Evolutionary conservation across 2,329 filamentous ascomycete species (phyloP).

Genomic region (Huntiella savannae): DNA sequence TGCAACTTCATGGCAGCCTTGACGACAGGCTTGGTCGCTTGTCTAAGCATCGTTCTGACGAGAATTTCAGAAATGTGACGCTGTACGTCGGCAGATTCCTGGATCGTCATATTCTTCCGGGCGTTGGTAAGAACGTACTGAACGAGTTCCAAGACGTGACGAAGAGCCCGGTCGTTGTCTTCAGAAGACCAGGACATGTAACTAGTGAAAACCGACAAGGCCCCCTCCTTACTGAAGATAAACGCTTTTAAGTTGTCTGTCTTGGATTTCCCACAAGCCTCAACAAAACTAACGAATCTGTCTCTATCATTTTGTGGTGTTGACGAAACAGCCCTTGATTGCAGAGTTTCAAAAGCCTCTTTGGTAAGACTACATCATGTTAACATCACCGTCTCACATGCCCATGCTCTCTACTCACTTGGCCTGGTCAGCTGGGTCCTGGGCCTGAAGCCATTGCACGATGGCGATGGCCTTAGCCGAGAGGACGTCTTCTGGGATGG

Average conservation of each 20-base stretch:
- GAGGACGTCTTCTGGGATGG: slow-evolving; percentile 7
- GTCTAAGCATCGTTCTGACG: slow-evolving; percentile 38
- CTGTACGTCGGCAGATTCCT: slow-evolving; percentile 22
- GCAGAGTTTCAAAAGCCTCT: slow-evolving; percentile 32
- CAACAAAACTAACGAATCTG: slow-evolving; percentile 27
- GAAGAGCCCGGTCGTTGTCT: slow-evolving; percentile 44
- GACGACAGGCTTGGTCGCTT: slow-evolving; percentile 41
- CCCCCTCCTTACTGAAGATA: slow-evolving; percentile 31
- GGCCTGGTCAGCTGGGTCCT: slow-evolving; percentile 9
- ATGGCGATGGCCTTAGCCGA: slow-evolving; percentile 9
- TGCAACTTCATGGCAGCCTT: slow-evolving; percentile 52
- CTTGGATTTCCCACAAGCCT: slow-evolving; percentile 34
- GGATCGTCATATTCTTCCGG: slow-evolving; percentile 22
- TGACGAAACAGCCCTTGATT: slow-evolving; percentile 17
- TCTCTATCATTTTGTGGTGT: slow-evolving; percentile 8
- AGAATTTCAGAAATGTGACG: slow-evolving; percentile 29
- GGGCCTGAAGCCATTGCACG: slow-evolving; percentile 12
- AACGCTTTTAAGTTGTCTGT: slow-evolving; percentile 25
- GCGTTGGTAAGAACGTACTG: slow-evolving; percentile 32
- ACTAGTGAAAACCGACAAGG: slow-evolving; percentile 35
- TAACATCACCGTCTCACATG: neutral
- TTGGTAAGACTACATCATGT: neutral
- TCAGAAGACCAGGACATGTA: slow-evolving; percentile 50
- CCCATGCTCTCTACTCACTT: neutral
- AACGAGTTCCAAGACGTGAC: slow-evolving; percentile 39